phyloP scores from a whole-genome alignment of 305 asterid species.

The Fraxinus floribunda region DNA sequence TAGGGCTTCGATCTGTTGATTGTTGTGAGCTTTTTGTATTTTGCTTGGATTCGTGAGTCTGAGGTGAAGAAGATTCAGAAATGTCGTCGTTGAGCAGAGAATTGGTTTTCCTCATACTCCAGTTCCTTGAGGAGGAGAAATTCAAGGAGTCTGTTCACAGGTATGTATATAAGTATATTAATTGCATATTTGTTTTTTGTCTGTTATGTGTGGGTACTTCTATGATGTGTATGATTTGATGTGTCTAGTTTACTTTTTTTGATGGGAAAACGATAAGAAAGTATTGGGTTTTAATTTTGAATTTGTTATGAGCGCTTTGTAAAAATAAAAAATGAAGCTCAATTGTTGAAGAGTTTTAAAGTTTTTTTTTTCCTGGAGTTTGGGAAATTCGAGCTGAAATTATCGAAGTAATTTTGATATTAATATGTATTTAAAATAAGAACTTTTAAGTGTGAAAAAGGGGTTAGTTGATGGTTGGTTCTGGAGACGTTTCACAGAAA shows the following conservation, averaged over 20 bases:
- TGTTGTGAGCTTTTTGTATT: constrained; percentile 15
- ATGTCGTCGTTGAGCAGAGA: constrained; percentile 98
- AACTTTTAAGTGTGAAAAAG: background rate
- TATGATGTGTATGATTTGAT: constrained; percentile 19
- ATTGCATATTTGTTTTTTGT: background rate
- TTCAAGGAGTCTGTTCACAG: constrained; percentile 95
- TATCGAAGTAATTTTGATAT: constrained; percentile 10
- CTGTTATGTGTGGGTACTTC: constrained; percentile 16
- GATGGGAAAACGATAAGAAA: constrained; percentile 19
- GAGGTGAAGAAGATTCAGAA: constrained; percentile 27
- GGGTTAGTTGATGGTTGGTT: constrained; percentile 13
- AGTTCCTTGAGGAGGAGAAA: constrained; percentile 95
- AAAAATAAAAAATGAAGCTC: background rate
- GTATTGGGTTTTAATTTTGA: constrained; percentile 25
- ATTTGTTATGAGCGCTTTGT: background rate
- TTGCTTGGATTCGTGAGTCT: constrained; percentile 41
- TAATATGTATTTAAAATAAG: background rate
- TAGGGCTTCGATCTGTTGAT: constrained; percentile 66
- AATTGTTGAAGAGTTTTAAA: constrained; percentile 14
- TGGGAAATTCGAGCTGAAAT: constrained; percentile 10
- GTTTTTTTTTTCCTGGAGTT: background rate
- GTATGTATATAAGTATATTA: constrained; percentile 31
- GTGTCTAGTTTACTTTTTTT: background rate
- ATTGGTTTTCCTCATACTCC: constrained; percentile 93
- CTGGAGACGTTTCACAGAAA: background rate